Evolutionary conservation across 768 basidiomycete species (phyloP), one percentile per base, ranked within the genome.

Genomic region (Pleurotus salmoneostramineus): DNA sequence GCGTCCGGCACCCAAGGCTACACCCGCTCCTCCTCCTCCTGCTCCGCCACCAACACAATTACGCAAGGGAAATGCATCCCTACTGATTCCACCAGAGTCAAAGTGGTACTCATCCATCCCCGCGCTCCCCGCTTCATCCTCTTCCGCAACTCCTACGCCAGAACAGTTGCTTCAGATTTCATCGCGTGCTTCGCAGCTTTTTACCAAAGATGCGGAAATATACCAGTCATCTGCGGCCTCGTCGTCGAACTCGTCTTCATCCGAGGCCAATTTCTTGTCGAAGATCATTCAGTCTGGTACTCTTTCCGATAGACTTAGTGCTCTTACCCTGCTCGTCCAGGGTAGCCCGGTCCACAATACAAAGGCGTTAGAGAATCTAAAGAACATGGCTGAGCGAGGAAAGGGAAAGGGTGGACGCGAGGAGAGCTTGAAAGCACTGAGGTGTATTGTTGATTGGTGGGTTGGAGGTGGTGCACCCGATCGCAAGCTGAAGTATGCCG

Each of bases 401-500:
- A 85, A 88, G 60, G 88, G 87, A 0, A 93, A 92, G 65, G 93
- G 93, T 42, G 92, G 93, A 3, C 80, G 95, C n/a, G 95, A 95
- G 51, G 95, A 98, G 74, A 87, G 90, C 63, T 69, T 97, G 45
- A 94, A 95, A 62, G 95, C 95, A 2, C 68, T 96, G 56, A 80
- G 95, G 44, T 96, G 95, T 60, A 79, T 99, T 58, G 87, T 92
- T 34, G 96, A 98, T 81, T 98, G 96, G 95, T 97, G 95, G 93
- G 83, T 90, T 47, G 95, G 94, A 34, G 95, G 95, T 21, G 93
- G 93, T n/a, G 91, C 87, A 15, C 92, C 94, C 0, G 77, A 81
- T 58, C 77, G 92, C 60, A 98, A 98, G 69, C 80, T 98, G 27
- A 92, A 82, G 91, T 95, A 60, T 52, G 85, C 77, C 11, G n/a